Base-by-base conservation (phyloP, 306 rosid genomes). In the Cicer chorassanicum region DNA sequence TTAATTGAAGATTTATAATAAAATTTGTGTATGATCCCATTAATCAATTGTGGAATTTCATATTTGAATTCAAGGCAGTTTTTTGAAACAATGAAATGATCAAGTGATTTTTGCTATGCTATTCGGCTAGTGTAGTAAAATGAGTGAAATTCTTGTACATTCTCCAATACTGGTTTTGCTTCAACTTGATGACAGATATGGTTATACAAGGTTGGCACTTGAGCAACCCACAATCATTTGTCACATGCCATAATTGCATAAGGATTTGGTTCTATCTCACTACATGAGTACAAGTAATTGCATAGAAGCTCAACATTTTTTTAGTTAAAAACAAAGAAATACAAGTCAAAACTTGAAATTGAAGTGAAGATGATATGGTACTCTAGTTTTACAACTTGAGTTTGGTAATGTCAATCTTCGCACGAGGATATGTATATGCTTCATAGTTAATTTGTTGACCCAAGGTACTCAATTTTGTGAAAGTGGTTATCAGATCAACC, bases 391-490 rank as follows among this genome's bases (percentile, higher is more conserved):
- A 91, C 62, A 93, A 72, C 80, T 89, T 93, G 84, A 93, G 97
- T 86, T 88, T 91, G 82, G 85, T 86, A 21, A 93, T 21, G 72
- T 93, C 91, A 19, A 93, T 82, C 78, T 81, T 93, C 62, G 42
- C 18, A 13, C 41, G 80, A 10, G 98, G 81, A 82, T 91, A 93
- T 13, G 92, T 76, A 56, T 89, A 93, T 18, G 96, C 98, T 84
- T 94, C 97, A 5, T 86, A 94, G 67, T 94, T 94, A 84, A 94
- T 91, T 43, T 85, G 80, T 65, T 91, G 96, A 64, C 98, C 98
- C 80, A 94, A 78, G 81, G 83, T 78, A 78, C 97, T 82, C 81
- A 91, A 54, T 78, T 94, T 94, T 59, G 98, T 94, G 70, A 90
- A 70, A 42, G 95, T 78, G 13, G 96, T 91, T 72, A 94, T 94